Percentiles rank a stretch among this genome's conserved stretches.
Conservation (phyloP, 176 grass and related monocot genomes). For the Coix lacrymajobi region DNA sequence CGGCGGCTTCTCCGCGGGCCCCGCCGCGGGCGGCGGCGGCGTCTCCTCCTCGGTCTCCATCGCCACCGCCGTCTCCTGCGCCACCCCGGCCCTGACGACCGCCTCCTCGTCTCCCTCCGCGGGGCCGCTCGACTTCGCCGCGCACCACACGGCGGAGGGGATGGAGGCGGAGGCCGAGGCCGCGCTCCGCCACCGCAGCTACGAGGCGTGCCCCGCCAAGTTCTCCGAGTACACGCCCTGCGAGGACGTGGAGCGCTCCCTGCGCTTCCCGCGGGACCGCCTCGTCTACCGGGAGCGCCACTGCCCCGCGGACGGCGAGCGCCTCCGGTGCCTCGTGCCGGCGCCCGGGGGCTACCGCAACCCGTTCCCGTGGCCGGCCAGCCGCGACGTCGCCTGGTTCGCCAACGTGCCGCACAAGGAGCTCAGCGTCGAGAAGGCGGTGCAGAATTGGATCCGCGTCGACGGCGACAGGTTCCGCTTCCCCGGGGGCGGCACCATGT, state of each 20-base stretch:
- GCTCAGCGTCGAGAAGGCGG: slow-evolving; percentile 90
- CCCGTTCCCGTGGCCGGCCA: slow-evolving; percentile 77
- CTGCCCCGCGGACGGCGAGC: slow-evolving; percentile 61
- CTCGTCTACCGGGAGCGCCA: slow-evolving; percentile 91
- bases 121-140: slow-evolving; percentile 54
- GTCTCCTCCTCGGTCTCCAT: slow-evolving; percentile 30
- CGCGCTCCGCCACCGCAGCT: slow-evolving; percentile 11
- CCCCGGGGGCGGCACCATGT: slow-evolving; percentile 95
- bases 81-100: background rate
- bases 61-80: slow-evolving; percentile 39
- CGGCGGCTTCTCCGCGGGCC: slow-evolving; percentile 26
- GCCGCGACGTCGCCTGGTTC: slow-evolving; percentile 78
- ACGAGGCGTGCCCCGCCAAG: slow-evolving; percentile 51
- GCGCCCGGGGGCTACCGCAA: slow-evolving; percentile 70
- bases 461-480: slow-evolving; percentile 84
- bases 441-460: slow-evolving; percentile 94
- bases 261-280: slow-evolving; percentile 62
- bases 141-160: slow-evolving; percentile 64
- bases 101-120: background rate
- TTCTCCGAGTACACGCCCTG: slow-evolving; percentile 94
- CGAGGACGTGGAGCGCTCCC: slow-evolving; percentile 73
- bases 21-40: background rate
- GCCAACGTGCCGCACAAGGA: slow-evolving; percentile 95
- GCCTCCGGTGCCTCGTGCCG: slow-evolving; percentile 73
- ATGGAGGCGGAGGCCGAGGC: background rate